Percentiles rank a stretch among this genome's conserved stretches.
Conservation (phyloP, 345 rosid genomes). For the Gossypium herbaceum region DNA sequence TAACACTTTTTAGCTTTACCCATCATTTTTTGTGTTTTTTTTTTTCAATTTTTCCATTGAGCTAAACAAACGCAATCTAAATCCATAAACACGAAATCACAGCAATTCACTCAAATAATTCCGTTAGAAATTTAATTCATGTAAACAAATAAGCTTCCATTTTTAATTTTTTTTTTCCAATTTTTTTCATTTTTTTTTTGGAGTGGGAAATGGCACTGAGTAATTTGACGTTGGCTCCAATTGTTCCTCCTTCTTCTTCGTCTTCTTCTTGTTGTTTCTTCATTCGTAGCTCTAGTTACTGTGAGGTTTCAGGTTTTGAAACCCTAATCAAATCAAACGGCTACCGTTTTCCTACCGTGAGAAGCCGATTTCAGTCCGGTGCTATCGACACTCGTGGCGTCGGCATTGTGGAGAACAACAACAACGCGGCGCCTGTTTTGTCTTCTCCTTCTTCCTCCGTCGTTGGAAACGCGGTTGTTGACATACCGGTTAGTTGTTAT, state of each 20-base stretch:
- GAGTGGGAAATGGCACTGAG: constrained; percentile 24
- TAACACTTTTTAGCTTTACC: background rate
- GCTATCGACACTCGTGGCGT: constrained; percentile 46
- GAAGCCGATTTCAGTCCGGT: constrained; percentile 27
- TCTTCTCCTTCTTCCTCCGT: background rate
- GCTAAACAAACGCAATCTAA: background rate
- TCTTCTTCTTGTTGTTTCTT: constrained; percentile 13
- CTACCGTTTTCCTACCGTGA: constrained; percentile 14
- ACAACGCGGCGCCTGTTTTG: constrained; percentile 20
- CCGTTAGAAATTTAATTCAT: background rate
- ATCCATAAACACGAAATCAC: background rate
- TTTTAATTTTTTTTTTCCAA: no score
- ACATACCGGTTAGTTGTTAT: constrained; percentile 72
- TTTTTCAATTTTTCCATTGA: background rate
- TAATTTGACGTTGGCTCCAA: constrained; percentile 21
- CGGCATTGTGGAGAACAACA: constrained; percentile 40
- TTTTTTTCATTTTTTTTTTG: background rate
- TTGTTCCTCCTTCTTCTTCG: constrained; percentile 29
- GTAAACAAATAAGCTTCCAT: background rate
- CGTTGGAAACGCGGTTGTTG: constrained; percentile 26
- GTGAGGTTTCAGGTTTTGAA: constrained; percentile 20
- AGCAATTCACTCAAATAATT: background rate
- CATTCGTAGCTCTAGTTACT: constrained; percentile 24
- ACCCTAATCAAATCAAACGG: constrained; percentile 16
- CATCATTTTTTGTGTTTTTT: background rate